Evolutionary conservation across 805 yeast species (phyloP).

Genomic region (Candida ovalis): DNA sequence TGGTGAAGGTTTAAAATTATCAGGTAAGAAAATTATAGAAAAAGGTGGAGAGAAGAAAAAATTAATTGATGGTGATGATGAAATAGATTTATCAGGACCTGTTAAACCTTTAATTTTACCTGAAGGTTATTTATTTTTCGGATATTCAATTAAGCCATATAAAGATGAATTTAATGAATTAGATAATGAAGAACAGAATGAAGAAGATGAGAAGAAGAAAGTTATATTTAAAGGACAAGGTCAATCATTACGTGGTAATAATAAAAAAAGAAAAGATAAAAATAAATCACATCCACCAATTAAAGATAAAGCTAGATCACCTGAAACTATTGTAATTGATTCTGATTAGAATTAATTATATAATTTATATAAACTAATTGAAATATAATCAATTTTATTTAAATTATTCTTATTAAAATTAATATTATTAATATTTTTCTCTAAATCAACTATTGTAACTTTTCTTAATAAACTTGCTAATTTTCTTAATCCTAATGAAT

Average conservation of each 20-base stretch:
- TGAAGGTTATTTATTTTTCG: slow-evolving; percentile 86
- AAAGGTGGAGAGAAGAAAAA: slow-evolving; percentile 19
- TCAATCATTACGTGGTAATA: slow-evolving; percentile 53
- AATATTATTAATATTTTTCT: slow-evolving; percentile 1
- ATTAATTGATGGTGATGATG: slow-evolving; percentile 12
- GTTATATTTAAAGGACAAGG: slow-evolving; percentile 62
- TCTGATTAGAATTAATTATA: slow-evolving; percentile 26
- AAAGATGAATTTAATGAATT: slow-evolving; percentile 35
- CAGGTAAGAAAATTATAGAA: slow-evolving; percentile 46
- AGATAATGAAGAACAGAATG: slow-evolving; percentile 20
- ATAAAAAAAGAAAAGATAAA: slow-evolving; percentile 57
- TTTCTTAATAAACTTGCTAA: slow-evolving; percentile 43
- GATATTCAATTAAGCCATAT: slow-evolving; percentile 70
- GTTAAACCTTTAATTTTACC: slow-evolving; percentile 75
- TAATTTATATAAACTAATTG: slow-evolving; percentile 13
- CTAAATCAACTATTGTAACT: slow-evolving; percentile 15
- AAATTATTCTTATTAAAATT: slow-evolving; percentile 4
- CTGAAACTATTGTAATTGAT: slow-evolving; percentile 80
- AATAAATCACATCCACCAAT: slow-evolving; percentile 48
- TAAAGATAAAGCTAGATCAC: slow-evolving; percentile 63
- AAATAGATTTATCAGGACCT: slow-evolving; percentile 49
- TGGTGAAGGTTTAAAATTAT: slow-evolving; percentile 69
- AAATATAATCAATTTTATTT: slow-evolving; percentile 20
- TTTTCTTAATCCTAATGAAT: slow-evolving; percentile 39
- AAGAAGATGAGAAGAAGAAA: slow-evolving; percentile 3